Evolutionary conservation across 495 filamentous ascomycete species (phyloP), one percentile per base, ranked within the genome.

Genomic region (Penicillium taxi): DNA sequence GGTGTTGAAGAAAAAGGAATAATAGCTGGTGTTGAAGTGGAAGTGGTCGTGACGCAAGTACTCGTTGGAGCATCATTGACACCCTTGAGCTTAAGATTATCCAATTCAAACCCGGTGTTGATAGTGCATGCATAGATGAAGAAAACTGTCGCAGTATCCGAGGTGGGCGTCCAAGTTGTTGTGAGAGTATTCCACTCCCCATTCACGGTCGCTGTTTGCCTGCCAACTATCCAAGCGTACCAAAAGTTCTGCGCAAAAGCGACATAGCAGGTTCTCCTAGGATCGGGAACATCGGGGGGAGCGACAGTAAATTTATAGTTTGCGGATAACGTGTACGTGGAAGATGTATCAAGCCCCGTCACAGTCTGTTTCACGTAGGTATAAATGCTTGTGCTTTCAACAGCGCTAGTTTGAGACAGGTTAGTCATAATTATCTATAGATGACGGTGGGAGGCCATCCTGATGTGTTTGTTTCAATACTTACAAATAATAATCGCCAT

Each of bases 401-500:
- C 19, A 5, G 9, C 2, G 32, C 32, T 35, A 25, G 3, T 16
- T 15, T 7, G 6, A 23, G 2, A 12, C 12, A 7, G 2, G 31
- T 33, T 22, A 32, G 18, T 21, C n/a, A 32, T 21, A 16, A 5
- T 7, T 9, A 6, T 21, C 13, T 6, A 11, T 3, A 15, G 17
- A 21, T n/a, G n/a, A n/a, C n/a, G n/a, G n/a, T n/a, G n/a, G n/a
- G n/a, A n/a, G n/a, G n/a, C n/a, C n/a, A n/a, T n/a, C n/a, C n/a
- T n/a, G n/a, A n/a, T n/a, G n/a, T n/a, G n/a, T n/a, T n/a, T n/a
- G n/a, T n/a, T n/a, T n/a, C n/a, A n/a, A n/a, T n/a, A 32, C 32
- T 35, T 6, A 35, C 32, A 35, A 24, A 19, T 35, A 35, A 15
- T 25, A 11, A 20, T 3, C n/a, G 14, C n/a, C 32, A 17, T 35